Base-by-base conservation (phyloP, 129 eudicot genomes). In the Gnaphalium uliginosum region DNA sequence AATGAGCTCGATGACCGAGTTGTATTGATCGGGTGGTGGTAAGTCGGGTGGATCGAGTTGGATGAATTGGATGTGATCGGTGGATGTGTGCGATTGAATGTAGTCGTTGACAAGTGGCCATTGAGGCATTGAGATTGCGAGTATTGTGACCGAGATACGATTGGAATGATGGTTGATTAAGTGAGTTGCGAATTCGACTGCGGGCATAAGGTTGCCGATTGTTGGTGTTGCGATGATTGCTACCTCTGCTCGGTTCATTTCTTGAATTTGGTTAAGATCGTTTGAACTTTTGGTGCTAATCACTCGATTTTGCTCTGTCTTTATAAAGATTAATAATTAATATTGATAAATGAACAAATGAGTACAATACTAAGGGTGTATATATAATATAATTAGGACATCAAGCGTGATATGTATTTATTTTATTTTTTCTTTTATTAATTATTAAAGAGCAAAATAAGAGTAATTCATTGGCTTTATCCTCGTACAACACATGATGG, bases 131-230 rank as follows among this genome's bases (percentile, higher is more conserved):
- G 78, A 46, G 71, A 83, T 70, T 58, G 39, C 29, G 22, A 83
- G 75, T 15, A 83, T 71, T 10, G 81, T 69, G 75, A 78, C 78
- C 21, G 78, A 37, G 18, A 83, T 67, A n/a, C 30, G 50, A 50
- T 23, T 37, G 21, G 26, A 68, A 25, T 75, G 69, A 13, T 78
- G 72, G 66, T 41, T 74, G 72, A 71, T 69, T 27, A 83, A 39
- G 71, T 65, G 83, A 37, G 78, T 74, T 22, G 83, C 87, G 58
- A 83, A 83, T 60, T 83, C 87, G 7, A 83, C 62, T 21, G 75
- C 75, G 6, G 87, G 87, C 26, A 70, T 58, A 13, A 83, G 78
- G 75, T 83, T 83, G 57, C 81, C 87, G 59, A 83, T 75, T 14
- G 48, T 1, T 0, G 87, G 83, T 7, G 83, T 43, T 74, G 87